phyloP scores from a whole-genome alignment of 208 protist genomes.

The Eutreptiella sp. region DNA sequence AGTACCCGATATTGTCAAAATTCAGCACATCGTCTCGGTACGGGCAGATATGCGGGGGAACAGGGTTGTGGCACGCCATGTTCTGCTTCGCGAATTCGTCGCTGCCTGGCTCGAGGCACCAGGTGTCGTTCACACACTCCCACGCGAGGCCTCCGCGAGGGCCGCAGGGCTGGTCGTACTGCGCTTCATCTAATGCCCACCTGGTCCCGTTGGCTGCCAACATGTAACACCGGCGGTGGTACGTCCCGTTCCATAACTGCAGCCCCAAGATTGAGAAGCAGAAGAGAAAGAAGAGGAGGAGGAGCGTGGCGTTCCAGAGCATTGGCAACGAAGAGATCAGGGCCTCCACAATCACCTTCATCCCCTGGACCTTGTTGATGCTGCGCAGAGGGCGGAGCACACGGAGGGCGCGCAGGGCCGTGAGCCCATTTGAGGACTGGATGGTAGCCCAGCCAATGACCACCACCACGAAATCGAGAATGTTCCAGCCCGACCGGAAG shows the following conservation, averaged over 20 bases:
- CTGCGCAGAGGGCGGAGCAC: slow-evolving; percentile 29
- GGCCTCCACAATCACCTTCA: slow-evolving; percentile 29
- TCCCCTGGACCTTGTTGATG: slow-evolving; percentile 22
- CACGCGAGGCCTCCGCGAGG: too few relatives aligned
- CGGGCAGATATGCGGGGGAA: too few relatives aligned
- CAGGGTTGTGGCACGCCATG: slow-evolving; percentile 38
- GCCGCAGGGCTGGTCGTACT: too few relatives aligned
- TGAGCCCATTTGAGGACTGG: too few relatives aligned
- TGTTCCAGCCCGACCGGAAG: slow-evolving; percentile 29
- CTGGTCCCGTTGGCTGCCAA: background rate
- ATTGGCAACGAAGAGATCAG: slow-evolving; percentile 19
- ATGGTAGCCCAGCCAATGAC: background rate
- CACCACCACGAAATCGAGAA: slow-evolving; percentile 33
- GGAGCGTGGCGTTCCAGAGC: slow-evolving; percentile 26
- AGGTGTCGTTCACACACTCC: too few relatives aligned
- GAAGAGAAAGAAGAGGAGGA: slow-evolving; percentile 24
- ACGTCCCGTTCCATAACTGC: slow-evolving; percentile 18
- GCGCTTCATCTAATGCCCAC: too few relatives aligned
- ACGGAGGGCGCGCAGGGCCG: slow-evolving; percentile 22
- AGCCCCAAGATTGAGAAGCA: slow-evolving; percentile 28
- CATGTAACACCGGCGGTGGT: slow-evolving; percentile 14
- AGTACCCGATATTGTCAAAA: slow-evolving; percentile 35
- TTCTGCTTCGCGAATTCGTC: too few relatives aligned
- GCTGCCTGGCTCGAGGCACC: too few relatives aligned
- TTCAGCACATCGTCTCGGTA: too few relatives aligned